These are phyloP conservation scores for Cercophora scortea DNA, from an alignment of 495 filamentous ascomycete genomes.

Conservation along the genomic window DNA sequence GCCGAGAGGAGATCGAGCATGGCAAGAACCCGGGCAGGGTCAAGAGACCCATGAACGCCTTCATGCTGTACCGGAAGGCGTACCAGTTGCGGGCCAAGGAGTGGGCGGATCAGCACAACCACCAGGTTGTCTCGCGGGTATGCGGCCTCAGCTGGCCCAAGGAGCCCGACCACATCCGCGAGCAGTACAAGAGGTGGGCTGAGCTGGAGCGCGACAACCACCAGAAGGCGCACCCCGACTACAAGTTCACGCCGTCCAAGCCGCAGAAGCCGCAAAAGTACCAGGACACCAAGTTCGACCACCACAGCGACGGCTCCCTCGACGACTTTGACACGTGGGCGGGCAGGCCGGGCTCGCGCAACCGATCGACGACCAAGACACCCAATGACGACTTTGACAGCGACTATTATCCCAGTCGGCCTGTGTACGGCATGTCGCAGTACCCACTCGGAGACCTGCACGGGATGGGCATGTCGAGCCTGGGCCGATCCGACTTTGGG, in stretches of 20 bases:
- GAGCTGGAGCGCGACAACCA: slow-evolving; percentile 81
- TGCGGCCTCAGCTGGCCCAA: slow-evolving; percentile 80
- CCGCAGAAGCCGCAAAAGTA: slow-evolving; percentile 42
- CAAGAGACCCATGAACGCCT: slow-evolving; percentile 93
- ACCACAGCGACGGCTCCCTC: slow-evolving; percentile 31
- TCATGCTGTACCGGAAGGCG: slow-evolving; percentile 95
- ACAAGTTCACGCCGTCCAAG: slow-evolving; percentile 91
- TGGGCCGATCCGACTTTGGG: slow-evolving; percentile 50
- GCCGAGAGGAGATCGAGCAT: slow-evolving; percentile 57
- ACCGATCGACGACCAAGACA: slow-evolving; percentile 21
- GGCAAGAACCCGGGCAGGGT: slow-evolving; percentile 68
- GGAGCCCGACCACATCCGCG: slow-evolving; percentile 61
- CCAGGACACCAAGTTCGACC: slow-evolving; percentile 25
- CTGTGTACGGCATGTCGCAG: slow-evolving; percentile 16
- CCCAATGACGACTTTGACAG: slow-evolving; percentile 23
- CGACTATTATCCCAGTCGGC: slow-evolving; percentile 27
- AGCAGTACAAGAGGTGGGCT: slow-evolving; percentile 76
- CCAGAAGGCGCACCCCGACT: slow-evolving; percentile 76
- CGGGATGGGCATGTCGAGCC: slow-evolving; percentile 22
- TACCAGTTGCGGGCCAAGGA: slow-evolving; percentile 81
- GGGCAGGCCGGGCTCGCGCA: slow-evolving; percentile 14
- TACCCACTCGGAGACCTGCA: slow-evolving; percentile 19
- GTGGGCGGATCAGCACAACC: slow-evolving; percentile 81
- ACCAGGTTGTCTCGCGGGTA: slow-evolving; percentile 82
- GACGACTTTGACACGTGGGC: slow-evolving; percentile 28